Conservation (phyloP, 805 yeast genomes). For the Candida taoyuanica region DNA sequence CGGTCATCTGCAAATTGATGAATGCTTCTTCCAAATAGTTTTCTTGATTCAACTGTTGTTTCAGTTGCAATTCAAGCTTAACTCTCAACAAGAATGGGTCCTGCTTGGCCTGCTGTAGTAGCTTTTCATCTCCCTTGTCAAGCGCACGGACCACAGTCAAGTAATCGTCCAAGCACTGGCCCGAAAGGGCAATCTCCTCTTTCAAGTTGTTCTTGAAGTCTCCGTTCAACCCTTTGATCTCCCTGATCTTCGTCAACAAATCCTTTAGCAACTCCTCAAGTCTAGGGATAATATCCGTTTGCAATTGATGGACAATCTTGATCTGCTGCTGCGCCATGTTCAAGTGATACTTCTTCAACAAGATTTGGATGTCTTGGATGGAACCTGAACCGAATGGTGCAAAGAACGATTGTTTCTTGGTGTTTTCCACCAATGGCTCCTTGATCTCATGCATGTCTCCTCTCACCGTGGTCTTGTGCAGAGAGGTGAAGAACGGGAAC, state of each 20-base stretch:
- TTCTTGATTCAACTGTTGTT: conserved; percentile 75
- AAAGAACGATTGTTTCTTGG: conserved; percentile 46
- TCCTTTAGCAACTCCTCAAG: conserved; percentile 69
- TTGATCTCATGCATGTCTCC: conserved; percentile 26
- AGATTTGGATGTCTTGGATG: conserved; percentile 74
- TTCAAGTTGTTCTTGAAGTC: conserved; percentile 77
- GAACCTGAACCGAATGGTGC: conserved; percentile 70
- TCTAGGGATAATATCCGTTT: conserved; percentile 57
- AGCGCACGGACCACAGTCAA: conserved; percentile 55
- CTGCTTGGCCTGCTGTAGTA: conserved; percentile 38
- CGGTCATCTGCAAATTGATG: conserved; percentile 79
- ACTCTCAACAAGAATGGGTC: conserved; percentile 81
- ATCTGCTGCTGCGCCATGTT: conserved; percentile 54
- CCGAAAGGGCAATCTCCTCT: conserved; percentile 66
- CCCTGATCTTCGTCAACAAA: conserved; percentile 74
- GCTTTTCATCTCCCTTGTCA: conserved; percentile 37
- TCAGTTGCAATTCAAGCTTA: conserved; percentile 69
- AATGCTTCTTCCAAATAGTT: conserved; percentile 84
- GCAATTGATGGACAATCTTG: conserved; percentile 50
- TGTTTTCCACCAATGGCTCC: conserved; percentile 28
- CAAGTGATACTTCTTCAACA: conserved; percentile 65
- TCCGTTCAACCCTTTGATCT: conserved; percentile 71
- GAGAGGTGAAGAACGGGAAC: conserved; percentile 35
- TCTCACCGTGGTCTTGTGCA: conserved; percentile 6
- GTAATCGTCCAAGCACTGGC: conserved; percentile 49